Evolutionary conservation across 148 eudicot species (phyloP), one percentile per base, ranked within the genome.

Genomic region (Camellia japonica): DNA sequence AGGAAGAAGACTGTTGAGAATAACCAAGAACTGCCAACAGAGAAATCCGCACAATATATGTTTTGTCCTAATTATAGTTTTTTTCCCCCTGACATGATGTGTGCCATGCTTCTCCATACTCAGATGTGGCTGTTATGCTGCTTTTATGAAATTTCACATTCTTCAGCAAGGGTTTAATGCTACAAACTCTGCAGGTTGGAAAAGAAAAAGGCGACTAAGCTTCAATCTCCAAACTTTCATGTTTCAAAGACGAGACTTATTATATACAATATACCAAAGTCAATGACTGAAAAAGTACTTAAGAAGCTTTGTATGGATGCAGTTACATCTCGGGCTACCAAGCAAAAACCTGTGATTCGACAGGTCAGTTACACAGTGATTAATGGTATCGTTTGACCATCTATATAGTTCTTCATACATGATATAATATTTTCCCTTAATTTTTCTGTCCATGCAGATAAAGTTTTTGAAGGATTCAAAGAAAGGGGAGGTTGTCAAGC

Each of bases 191-290:
- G 87, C 88, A 97, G 99, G 93, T 83, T 97, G 88, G 91, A 97
- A 59, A 86, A 82, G 83, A 89, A 88, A 78, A 97, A 97, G 88
- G 84, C 70, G 85, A 79, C 80, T 60, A 97, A 94, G 87, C 93
- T 94, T 81, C 85, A 82, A 69, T 94, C 99, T 16, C 99, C 99
- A 19, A 94, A 97, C 86, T 94, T 94, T 54, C 95, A 93, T 85
- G 89, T 97, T 74, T 97, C 98, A 85, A 91, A 82, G 86, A 92
- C 92, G 20, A 92, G 99, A 86, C 91, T 97, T 30, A 80, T 94
- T 54, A 93, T 97, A 58, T 97, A 97, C 86, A 97, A 97, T 82
- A 68, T 94, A 62, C 99, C 98, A 11, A 97, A 90, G 88, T 86
- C 92, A 12, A 88, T 93, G 97, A 86, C 84, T 30, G 93, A 87